Evolutionary conservation across 805 yeast genomes (phyloP), one percentile per base, ranked within the genome.

Genomic region (Komagataella phaffii): DNA sequence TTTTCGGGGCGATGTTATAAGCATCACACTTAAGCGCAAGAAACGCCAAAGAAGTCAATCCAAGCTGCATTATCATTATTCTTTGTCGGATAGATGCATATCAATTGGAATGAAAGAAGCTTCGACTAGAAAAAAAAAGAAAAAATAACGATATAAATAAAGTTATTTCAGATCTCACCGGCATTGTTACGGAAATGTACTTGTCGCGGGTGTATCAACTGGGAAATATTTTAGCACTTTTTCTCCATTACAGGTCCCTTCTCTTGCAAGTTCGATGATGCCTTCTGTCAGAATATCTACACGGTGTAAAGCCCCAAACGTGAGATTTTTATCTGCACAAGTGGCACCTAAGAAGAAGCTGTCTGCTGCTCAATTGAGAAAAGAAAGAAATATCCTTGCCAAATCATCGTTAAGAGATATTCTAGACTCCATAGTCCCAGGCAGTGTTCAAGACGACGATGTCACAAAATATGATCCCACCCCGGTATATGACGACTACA

Each of bases 351-450:
- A 30, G 5, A 45, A 18, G 17, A 45, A 45, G 12, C 47, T 8
- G 3, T 21, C 47, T 6, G 47, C 47, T 14, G 47, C 51, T 17
- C 48, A 62, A 14, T 43, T 64, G 19, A 57, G 61, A n/a, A 59
- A 62, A 19, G 64, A 62, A 48, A 56, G 70, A 18, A 63, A 67
- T 49, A 64, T 63, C 30, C 58, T 68, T 7, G 73, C 76, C 3
- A 57, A 63, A 19, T 64, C 72, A 36, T 67, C 75, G 4, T 56
- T 74, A 53, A 69, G 61, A 49, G 74, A 71, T 53, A 67, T 73
- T 6, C 64, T 70, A 50, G 62, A 63, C 30, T 56, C 61, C 6
- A 58, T 66, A 21, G 56, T 61, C 21, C 53, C 53, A 23, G 59
- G 61, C 7, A 40, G 43, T 24, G 64, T 58, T 12, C 54, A 48